Evolutionary conservation across 768 basidiomycete species (phyloP), one percentile per base, ranked within the genome.

Genomic region (Suillus decipiens): DNA sequence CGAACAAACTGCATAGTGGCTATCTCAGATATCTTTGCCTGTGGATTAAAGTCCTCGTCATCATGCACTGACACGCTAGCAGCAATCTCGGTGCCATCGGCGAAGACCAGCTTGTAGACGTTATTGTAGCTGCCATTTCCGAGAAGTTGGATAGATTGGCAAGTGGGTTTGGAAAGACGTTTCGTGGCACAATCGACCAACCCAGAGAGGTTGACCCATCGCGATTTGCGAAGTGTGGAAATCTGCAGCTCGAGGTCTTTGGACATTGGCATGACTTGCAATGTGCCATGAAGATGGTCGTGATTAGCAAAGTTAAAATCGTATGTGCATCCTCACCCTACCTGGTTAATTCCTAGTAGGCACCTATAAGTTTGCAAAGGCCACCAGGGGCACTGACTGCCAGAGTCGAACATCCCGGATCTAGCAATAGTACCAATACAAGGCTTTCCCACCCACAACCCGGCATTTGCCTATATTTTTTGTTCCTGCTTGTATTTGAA

Each of bases 1-100:
- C 54, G 54, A 24, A 56, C 36, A 37, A 56, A 56, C 22, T 56
- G 22, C 54, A 56, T 56, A 1, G 36, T 56, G 1, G 36, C 54
- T 37, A 56, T 37, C 22, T 56, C 54, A 37, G 54, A 56, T 22
- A 56, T 14, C 22, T 56, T 56, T 9, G 54, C 54, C 22, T 24
- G 36, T 1, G 36, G 36, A 56, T 56, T 24, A 6, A 56, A 56
- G 22, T 56, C 36, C 22, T 56, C 54, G 5, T 24, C 36, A 24
- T 37, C 54, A 24, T 37, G 22, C 14, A 9, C 54, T 37, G 54
- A 37, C 22, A 56, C 54, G 36, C 54, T 37, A 24, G 36, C 54
- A 8, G 54, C 54, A 9, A 56, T 24, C 54, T 37, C 54, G 9
- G 36, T 24, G 54, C 5, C 22, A 37, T 37, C 54, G 3, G 15